Evolutionary conservation across 768 basidiomycete genomes (phyloP), one percentile per base, ranked within the genome.

Genomic region (Leccinum barrowsii): DNA sequence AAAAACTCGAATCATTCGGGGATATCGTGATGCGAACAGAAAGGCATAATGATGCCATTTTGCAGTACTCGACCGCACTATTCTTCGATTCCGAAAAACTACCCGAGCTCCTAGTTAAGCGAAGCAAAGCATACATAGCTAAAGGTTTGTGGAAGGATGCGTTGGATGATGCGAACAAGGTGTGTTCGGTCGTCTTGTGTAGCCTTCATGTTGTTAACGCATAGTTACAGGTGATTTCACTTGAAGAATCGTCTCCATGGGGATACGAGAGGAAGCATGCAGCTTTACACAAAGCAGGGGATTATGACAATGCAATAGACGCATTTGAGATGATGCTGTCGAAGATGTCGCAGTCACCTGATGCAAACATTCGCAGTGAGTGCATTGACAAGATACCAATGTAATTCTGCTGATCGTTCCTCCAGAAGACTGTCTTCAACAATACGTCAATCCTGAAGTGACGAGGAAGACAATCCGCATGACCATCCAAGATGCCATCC

Each of bases 291-390:
- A n/a, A 24, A 8, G 50, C 46, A 2, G 54, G 26, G 2, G 11
- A 11, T 22, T 28, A 52, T 13, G 30, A 12, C 2, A 24, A 50
- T 34, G 54, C 46, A 19, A 30, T 56, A 12, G 19, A 52, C 11
- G 54, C 50, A 48, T 53, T 48, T 7, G 50, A 61, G 46, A 19
- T 5, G 7, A 62, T 59, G 58, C 21, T 62, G 0, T 56, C 15
- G 7, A 49, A 49, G 47, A 34, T 61, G 30, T 47, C 42, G 5
- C 22, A 51, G 8, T 61, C 60, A 11, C 5, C 26, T 7, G 26
- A 51, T 35, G 28, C 54, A 13, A 46, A n/a, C 4, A 28, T 47
- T 19, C 50, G 15, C 4, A 42, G 60, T 59, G n/a, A 59, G 58
- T 3, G 13, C 12, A 11, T 5, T n/a, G 15, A 37, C 21, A 5